Evolutionary conservation across 208 protist genomes (phyloP).

Genomic region (Trypanosoma caninum): DNA sequence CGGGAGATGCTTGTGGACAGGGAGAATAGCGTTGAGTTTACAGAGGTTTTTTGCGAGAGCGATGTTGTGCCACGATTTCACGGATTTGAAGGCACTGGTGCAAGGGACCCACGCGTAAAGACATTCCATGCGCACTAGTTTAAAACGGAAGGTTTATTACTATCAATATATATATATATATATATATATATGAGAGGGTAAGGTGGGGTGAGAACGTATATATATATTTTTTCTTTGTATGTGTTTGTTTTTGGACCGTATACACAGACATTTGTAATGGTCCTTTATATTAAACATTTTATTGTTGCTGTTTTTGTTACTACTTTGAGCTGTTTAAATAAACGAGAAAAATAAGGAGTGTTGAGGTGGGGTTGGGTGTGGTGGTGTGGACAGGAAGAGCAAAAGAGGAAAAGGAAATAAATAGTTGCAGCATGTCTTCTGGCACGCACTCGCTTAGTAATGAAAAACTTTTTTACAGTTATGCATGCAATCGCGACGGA

Average conservation of each 20-base stretch:
- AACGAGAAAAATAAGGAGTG: not conserved
- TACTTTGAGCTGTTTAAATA: not conserved
- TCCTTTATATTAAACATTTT: not conserved
- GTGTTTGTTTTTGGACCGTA: not conserved
- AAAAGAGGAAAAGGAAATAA: not conserved
- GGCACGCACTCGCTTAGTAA: not conserved
- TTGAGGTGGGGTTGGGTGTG: not conserved
- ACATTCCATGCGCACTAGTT: slow-evolving; percentile 29
- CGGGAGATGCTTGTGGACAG: slow-evolving; percentile 39
- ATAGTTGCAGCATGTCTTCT: not conserved
- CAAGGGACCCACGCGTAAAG: slow-evolving; percentile 50
- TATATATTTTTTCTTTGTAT: not conserved
- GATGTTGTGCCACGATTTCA: slow-evolving; percentile 48
- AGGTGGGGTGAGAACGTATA: not conserved
- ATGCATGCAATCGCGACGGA: not conserved
- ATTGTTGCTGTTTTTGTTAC: not conserved
- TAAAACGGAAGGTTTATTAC: not conserved
- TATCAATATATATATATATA: slow-evolving; percentile 18
- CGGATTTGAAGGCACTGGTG: slow-evolving; percentile 26
- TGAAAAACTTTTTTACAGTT: not conserved
- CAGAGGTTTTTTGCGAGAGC: slow-evolving; percentile 47
- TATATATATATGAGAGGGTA: not conserved
- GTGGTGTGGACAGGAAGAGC: not conserved
- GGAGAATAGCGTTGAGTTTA: slow-evolving; percentile 38
- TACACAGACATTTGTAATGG: not conserved